A percentile compares a stretch with the other conserved stretches of the same genome.
Conservation (phyloP, 1,139 yeast species). For the Nakaseomyces kungkrabaensis region DNA sequence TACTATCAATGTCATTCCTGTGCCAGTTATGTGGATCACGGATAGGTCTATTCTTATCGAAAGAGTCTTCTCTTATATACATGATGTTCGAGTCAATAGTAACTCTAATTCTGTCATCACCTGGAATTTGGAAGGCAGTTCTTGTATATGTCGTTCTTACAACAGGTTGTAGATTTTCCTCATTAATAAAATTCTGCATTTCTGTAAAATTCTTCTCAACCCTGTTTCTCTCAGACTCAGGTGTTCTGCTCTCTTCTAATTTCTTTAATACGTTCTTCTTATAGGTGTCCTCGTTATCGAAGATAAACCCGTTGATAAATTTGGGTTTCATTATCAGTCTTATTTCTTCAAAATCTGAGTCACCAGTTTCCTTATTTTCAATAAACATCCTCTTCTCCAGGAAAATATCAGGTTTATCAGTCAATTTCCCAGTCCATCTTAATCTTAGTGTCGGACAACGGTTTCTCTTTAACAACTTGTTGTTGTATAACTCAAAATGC, state of each 20-base stretch:
- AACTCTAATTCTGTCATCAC: constrained; percentile 84
- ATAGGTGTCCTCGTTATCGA: constrained; percentile 36
- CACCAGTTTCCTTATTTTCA: constrained; percentile 47
- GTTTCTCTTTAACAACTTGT: constrained; percentile 62
- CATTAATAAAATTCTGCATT: constrained; percentile 53
- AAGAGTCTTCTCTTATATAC: constrained; percentile 83
- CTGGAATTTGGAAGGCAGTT: constrained; percentile 96
- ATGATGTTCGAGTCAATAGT: constrained; percentile 81
- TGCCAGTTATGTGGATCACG: constrained; percentile 90
- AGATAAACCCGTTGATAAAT: constrained; percentile 54
- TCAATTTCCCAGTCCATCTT: constrained; percentile 82
- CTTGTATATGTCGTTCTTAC: constrained; percentile 80
- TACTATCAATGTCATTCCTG: constrained; percentile 78
- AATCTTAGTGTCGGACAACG: constrained; percentile 70
- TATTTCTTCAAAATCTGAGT: constrained; percentile 34
- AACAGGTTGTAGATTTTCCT: constrained; percentile 68
- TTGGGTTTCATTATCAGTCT: constrained; percentile 70
- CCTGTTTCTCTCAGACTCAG: constrained; percentile 40
- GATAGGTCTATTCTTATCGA: constrained; percentile 75
- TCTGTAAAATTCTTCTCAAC: constrained; percentile 46
- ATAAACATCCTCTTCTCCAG: constrained; percentile 69
- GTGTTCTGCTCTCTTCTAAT: constrained; percentile 48
- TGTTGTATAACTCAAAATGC: constrained; percentile 74
- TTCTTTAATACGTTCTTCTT: constrained; percentile 42
- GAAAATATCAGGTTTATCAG: constrained; percentile 64